Base-by-base conservation (phyloP, 1,284 basidiomycete genomes). In the Rhodotorula sp. region DNA sequence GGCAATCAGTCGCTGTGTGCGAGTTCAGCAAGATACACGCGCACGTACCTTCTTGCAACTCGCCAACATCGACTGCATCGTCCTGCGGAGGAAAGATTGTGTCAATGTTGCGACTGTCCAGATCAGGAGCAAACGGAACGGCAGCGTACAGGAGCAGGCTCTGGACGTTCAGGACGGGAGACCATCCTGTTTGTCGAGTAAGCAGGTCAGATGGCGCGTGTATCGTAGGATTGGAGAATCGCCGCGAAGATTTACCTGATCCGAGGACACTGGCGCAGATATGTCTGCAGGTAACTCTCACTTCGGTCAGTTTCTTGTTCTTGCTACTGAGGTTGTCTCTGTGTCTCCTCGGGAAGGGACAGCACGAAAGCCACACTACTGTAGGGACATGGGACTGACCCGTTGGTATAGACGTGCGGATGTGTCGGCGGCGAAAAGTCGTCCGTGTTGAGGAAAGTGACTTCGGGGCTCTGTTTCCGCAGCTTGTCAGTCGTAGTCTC, bases 61-160 rank as follows among this genome's bases (percentile, higher is more conserved):
- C 5, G 83, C 82, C 7, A 83, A 75, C 82, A 83, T 83, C 15
- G 78, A 80, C 70, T 83, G 83, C 78, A 83, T 80, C 2, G 82
- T 83, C 28, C 62, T 63, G 52, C 8, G 50, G 7, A n/a, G n/a
- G n/a, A n/a, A n/a, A n/a, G n/a, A n/a, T n/a, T n/a, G n/a, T 7
- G 23, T 50, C 49, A 19, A 18, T 50, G 1, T 19, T 19, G 49
- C 49, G 38, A 14, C 2, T 18, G 1, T 23, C 49, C 19, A 1
- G 16, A 26, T 28, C 28, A 28, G 16, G 26, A 15, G n/a, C 45
- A 15, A 26, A 47, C 16, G n/a, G 23, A 38, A 19, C 28, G 23
- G 60, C 60, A 16, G 45, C 43, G 62, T n/a, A 63, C 62, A 83
- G 79, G 67, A 82, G 81, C 6, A 83, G 75, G 10, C 80, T 76